Conservation (phyloP, 2,329 filamentous ascomycete genomes). For the Aspergillus tamarii region DNA sequence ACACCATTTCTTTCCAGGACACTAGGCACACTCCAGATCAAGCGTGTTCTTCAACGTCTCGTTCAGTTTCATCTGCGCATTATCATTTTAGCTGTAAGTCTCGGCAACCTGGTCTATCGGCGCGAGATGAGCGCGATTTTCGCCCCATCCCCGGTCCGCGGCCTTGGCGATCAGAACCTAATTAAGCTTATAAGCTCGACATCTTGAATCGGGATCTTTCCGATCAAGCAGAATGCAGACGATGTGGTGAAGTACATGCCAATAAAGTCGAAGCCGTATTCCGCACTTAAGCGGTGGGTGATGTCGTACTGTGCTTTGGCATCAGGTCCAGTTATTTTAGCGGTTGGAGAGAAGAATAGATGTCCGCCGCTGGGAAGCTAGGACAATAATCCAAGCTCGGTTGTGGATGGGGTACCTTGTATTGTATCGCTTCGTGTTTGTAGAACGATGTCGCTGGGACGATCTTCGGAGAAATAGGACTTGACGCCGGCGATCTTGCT, state of each 20-base stretch:
- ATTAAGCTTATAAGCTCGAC: conserved; percentile 44
- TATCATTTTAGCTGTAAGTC: conserved; percentile 51
- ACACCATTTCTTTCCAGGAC: neutral
- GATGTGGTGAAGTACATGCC: conserved; percentile 47
- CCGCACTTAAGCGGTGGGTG: conserved; percentile 42
- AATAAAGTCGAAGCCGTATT: conserved; percentile 56
- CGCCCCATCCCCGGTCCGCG: conserved; percentile 46
- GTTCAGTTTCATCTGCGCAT: conserved; percentile 49
- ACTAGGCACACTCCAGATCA: neutral
- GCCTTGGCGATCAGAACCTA: conserved; percentile 45
- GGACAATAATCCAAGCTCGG: conserved; percentile 50
- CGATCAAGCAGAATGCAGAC: conserved; percentile 58
- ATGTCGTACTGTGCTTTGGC: conserved; percentile 50
- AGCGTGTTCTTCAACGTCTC: conserved; percentile 29
- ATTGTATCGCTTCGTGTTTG: conserved; percentile 33
- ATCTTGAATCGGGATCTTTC: conserved; percentile 43
- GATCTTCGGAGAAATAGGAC: conserved; percentile 49
- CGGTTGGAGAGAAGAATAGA: conserved; percentile 53
- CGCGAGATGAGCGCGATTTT: conserved; percentile 52
- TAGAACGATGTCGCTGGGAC: conserved; percentile 34
- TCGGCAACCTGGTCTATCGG: conserved; percentile 53
- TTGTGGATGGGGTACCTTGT: conserved; percentile 29
- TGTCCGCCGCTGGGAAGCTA: conserved; percentile 55
- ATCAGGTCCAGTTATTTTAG: conserved; percentile 52
- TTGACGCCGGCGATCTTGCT: conserved; percentile 45